phyloP scores from a whole-genome alignment of 2,329 filamentous ascomycete species.

The Ciborinia camelliae region DNA sequence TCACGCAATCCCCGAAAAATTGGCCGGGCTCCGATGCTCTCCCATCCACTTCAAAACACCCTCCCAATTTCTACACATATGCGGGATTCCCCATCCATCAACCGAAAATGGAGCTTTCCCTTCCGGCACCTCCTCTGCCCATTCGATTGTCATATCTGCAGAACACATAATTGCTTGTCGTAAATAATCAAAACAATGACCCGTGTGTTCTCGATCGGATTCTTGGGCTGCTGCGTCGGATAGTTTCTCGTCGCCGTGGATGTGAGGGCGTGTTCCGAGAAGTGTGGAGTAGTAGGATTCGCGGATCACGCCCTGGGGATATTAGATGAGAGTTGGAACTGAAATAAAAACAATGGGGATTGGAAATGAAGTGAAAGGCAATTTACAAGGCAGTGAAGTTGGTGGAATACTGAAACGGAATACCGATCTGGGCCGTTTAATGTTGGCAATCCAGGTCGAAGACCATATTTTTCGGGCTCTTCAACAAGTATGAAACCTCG shows the following conservation, averaged over 20 bases:
- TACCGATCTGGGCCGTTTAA: neutral
- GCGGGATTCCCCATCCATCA: constrained; percentile 18
- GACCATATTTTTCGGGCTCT: neutral
- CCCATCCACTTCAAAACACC: neutral
- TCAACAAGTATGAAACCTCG: constrained; percentile 10
- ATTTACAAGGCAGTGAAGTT: constrained; percentile 16
- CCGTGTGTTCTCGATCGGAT: neutral
- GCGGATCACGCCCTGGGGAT: constrained; percentile 14
- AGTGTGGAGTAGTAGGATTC: constrained; percentile 8
- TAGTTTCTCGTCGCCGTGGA: constrained; percentile 1
- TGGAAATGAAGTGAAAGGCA: neutral
- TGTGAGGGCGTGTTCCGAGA: neutral
- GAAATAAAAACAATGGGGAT: neutral
- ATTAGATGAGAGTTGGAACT: neutral
- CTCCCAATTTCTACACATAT: constrained; percentile 14
- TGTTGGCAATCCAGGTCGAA: neutral
- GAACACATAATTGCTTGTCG: constrained; percentile 20
- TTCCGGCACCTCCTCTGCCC: neutral
- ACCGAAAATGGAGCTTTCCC: neutral
- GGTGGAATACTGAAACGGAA: constrained; percentile 17
- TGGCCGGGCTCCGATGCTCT: constrained; percentile 5
- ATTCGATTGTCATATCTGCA: constrained; percentile 18
- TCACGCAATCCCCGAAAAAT: neutral
- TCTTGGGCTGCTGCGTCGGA: neutral
- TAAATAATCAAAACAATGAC: constrained; percentile 19